Evolutionary conservation across 2,329 filamentous ascomycete species (phyloP).

Genomic region (Penicillium capsulatum): DNA sequence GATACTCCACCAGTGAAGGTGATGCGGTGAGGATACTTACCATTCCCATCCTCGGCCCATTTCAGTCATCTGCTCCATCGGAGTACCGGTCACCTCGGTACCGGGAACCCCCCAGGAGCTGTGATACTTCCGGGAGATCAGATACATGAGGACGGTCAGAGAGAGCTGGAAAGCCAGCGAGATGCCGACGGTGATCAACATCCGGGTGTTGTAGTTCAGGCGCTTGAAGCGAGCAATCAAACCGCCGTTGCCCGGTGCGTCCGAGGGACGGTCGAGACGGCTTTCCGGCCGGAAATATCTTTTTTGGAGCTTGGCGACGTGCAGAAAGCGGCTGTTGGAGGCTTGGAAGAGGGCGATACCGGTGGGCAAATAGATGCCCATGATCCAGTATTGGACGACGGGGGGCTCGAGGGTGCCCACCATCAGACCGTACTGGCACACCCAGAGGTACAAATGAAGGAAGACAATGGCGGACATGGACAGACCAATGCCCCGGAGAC

Average conservation of each 20-base stretch:
- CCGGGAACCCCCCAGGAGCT: conserved; percentile 46
- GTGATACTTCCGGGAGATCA: conserved; percentile 62
- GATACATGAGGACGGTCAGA: conserved; percentile 57
- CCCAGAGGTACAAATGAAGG: conserved; percentile 39
- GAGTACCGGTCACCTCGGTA: conserved; percentile 49
- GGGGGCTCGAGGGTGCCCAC: conserved; percentile 45
- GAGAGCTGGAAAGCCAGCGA: conserved; percentile 50
- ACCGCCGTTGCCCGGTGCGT: conserved; percentile 10
- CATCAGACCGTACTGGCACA: conserved; percentile 35
- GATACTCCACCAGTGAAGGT: neutral
- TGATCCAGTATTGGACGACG: conserved; percentile 60
- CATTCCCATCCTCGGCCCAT: conserved; percentile 59
- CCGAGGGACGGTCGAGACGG: neutral
- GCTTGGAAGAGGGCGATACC: conserved; percentile 65
- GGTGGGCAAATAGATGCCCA: conserved; percentile 60
- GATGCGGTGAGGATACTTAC: conserved; percentile 24
- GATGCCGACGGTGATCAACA: conserved; percentile 44
- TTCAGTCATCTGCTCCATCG: conserved; percentile 41
- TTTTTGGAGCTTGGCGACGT: conserved; percentile 55
- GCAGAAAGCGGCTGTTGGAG: conserved; percentile 58
- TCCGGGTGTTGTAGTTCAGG: conserved; percentile 25
- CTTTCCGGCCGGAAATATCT: conserved; percentile 34
- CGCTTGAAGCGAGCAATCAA: conserved; percentile 14
- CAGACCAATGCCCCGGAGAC: conserved; percentile 39
- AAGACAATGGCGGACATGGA: conserved; percentile 34